Conservation (phyloP, 805 yeast genomes). For the Tetrapisispora namnaoensis region DNA sequence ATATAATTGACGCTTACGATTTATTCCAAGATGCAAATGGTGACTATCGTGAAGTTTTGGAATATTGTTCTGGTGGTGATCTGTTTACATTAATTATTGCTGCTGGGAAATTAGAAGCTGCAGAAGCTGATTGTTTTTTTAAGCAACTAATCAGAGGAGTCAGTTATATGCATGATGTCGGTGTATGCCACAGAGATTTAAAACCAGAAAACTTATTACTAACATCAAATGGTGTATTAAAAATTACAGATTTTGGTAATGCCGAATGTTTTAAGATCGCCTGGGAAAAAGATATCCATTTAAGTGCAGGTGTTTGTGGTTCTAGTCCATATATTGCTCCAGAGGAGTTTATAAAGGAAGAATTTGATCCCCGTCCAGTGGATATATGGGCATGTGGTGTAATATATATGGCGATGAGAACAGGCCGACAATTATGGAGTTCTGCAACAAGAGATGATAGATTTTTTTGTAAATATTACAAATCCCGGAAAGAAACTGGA, state of each 20-base stretch:
- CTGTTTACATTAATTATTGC: conserved; percentile 64
- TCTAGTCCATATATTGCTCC: conserved; percentile 89
- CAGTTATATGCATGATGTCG: conserved; percentile 78
- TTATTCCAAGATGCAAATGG: conserved; percentile 72
- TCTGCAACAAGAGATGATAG: conserved; percentile 74
- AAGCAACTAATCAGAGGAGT: conserved; percentile 80
- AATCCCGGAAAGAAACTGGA: conserved; percentile 66
- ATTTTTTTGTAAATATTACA: conserved; percentile 63
- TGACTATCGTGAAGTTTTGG: conserved; percentile 80
- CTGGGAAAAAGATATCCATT: conserved; percentile 64
- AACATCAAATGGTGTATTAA: conserved; percentile 61
- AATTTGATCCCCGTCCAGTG: conserved; percentile 72
- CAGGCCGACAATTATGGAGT: conserved; percentile 91
- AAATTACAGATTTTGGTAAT: conserved; percentile 84
- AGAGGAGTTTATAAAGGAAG: conserved; percentile 55
- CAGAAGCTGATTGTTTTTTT: conserved; percentile 85
- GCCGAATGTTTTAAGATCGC: conserved; percentile 78
- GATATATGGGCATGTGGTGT: conserved; percentile 94
- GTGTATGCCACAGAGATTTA: conserved; percentile 87
- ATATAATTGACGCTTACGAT: conserved; percentile 70
- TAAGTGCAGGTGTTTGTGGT: conserved; percentile 72
- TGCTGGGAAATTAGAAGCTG: conserved; percentile 66
- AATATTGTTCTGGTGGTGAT: conserved; percentile 76
- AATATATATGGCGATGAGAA: conserved; percentile 86
- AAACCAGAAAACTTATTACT: conserved; percentile 88